phyloP scores from a whole-genome alignment of 768 basidiomycete genomes.

The Sarcomyxa edulis region DNA sequence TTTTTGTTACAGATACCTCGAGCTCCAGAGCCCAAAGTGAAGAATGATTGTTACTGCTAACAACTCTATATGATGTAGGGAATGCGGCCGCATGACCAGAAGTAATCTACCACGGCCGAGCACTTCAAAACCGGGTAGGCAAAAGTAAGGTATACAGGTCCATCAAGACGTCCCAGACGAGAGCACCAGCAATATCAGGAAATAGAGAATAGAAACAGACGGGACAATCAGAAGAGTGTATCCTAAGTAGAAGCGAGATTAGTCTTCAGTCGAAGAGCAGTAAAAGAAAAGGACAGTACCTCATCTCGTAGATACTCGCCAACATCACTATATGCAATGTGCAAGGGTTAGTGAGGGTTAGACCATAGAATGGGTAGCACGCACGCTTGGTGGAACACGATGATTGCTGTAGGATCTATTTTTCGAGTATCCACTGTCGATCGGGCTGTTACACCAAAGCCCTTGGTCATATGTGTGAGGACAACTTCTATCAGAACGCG shows the following conservation, averaged over 20 bases:
- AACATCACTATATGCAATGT: slow-evolving; percentile 69
- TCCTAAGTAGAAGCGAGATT: slow-evolving; percentile 42
- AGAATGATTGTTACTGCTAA: no score
- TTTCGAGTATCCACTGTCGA: slow-evolving; percentile 96
- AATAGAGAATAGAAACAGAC: slow-evolving; percentile 5
- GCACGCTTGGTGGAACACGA: slow-evolving; percentile 98
- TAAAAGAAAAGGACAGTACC: slow-evolving; percentile 35
- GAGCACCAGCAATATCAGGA: slow-evolving; percentile 4
- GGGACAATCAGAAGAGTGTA: slow-evolving; percentile 58
- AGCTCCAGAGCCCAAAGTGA: no score
- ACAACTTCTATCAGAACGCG: slow-evolving; percentile 1
- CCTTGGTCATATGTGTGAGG: slow-evolving; percentile 45
- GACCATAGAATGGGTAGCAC: slow-evolving; percentile 18
- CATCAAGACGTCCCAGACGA: slow-evolving; percentile 10
- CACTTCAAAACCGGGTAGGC: slow-evolving; percentile 36
- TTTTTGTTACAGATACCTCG: no score
- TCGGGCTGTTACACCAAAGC: slow-evolving; percentile 95
- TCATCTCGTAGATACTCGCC: slow-evolving; percentile 98
- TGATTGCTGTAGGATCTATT: slow-evolving; percentile 93
- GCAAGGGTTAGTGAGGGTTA: slow-evolving; percentile 2
- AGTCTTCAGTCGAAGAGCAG: slow-evolving; percentile 1
- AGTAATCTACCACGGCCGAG: slow-evolving; percentile 29
- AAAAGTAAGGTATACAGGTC: slow-evolving; percentile 12
- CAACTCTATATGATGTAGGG: no score
- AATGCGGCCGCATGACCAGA: no score